Evolutionary conservation across 2,329 filamentous ascomycete genomes (phyloP).

Genomic region (Xylariaceae sp.): DNA sequence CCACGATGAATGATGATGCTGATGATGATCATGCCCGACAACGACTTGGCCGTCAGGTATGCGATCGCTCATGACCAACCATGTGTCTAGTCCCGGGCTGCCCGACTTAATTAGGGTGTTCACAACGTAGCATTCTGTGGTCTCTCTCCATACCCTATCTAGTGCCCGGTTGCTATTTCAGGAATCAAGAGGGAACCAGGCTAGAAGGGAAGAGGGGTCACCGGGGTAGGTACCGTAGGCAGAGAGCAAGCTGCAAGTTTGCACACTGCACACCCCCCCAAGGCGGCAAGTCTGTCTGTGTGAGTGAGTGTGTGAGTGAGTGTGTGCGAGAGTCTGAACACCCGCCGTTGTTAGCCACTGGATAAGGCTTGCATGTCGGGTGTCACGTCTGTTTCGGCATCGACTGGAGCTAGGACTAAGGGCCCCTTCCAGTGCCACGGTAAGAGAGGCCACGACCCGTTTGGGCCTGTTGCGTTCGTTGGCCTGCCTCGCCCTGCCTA

Average conservation of each 20-base stretch:
- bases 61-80: slow-evolving; percentile 5
- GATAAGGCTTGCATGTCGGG: slow-evolving; percentile 13
- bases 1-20: too few species aligned
- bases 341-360: slow-evolving; percentile 12
- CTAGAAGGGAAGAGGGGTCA: slow-evolving; percentile 9
- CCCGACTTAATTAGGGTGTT: slow-evolving; percentile 10
- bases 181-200: slow-evolving; percentile 1
- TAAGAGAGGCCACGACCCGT: not conserved
- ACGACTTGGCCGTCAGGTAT: not conserved
- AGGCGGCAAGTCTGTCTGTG: slow-evolving; percentile 12
- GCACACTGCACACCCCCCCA: not conserved
- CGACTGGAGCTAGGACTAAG: slow-evolving; percentile 10
- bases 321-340: slow-evolving; percentile 3
- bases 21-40: not conserved
- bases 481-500: not conserved
- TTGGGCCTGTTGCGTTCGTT: not conserved
- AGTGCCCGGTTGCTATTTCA: slow-evolving; percentile 11
- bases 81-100: slow-evolving; percentile 7
- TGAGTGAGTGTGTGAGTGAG: not conserved
- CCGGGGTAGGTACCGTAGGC: slow-evolving; percentile 4
- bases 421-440: slow-evolving; percentile 9
- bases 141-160: not conserved
- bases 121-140: not conserved
- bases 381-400: slow-evolving; percentile 7
- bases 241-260: not conserved